A percentile compares a stretch with the other conserved stretches of the same genome.
Evolutionary conservation across 176 grass and related monocot species (phyloP).

Genomic region (Eremochloa ophiuroides): DNA sequence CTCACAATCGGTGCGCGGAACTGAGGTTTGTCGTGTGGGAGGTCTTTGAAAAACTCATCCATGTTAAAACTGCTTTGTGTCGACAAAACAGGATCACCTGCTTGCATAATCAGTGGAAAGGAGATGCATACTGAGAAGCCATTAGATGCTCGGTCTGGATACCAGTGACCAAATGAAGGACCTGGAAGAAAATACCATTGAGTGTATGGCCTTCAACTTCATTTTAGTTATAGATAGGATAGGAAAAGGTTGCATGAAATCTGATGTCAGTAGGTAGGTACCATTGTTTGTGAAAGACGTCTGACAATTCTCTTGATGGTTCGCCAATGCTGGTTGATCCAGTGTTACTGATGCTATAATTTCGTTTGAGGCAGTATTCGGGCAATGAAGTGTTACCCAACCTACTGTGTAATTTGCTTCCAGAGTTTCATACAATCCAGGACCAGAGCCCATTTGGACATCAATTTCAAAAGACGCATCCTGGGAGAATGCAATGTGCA

Average conservation of each 20-base stretch:
- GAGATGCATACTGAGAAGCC: background rate
- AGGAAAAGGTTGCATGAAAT: background rate
- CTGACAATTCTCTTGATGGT: background rate
- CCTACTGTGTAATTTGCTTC: too few species aligned
- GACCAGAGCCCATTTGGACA: too few species aligned
- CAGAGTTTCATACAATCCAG: too few species aligned
- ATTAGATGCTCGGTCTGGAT: background rate
- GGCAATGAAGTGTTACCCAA: too few species aligned
- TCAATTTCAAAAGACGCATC: too few species aligned
- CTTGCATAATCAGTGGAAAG: background rate
- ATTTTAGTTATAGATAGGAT: background rate
- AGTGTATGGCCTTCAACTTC: background rate
- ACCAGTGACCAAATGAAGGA: background rate
- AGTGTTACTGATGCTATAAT: constrained; percentile 17
- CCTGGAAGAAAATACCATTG: background rate
- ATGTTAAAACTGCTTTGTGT: constrained; percentile 11
- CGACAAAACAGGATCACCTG: constrained; percentile 1
- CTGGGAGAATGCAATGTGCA: too few species aligned
- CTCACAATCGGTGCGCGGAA: background rate
- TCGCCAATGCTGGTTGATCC: background rate
- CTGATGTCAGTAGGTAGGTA: constrained; percentile 1
- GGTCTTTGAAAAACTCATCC: background rate
- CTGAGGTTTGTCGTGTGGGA: background rate
- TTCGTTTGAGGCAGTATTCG: background rate
- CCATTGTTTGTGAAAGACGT: background rate